A percentile compares a stretch with the other conserved stretches of the same genome.
phyloP scores from a whole-genome alignment of 768 basidiomycete species.

The Psilocybe azurescens region DNA sequence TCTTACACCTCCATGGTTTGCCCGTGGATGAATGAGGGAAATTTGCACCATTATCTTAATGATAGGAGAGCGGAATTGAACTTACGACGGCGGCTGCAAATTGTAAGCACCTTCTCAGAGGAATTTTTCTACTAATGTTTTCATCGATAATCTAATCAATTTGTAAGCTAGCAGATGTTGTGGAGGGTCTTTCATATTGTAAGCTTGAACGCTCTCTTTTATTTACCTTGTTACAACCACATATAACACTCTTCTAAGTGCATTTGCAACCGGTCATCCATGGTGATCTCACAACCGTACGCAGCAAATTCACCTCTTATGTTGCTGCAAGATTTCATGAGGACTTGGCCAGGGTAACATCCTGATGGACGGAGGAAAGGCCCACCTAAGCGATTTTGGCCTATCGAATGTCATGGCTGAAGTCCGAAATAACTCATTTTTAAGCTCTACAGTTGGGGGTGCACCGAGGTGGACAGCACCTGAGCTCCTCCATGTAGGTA shows the following conservation, averaged over 20 bases:
- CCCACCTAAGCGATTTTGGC: conserved; percentile 41
- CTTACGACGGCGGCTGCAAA: neutral
- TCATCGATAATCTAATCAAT: neutral
- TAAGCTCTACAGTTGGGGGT: conserved; percentile 33
- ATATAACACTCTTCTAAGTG: neutral
- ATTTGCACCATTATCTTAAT: neutral
- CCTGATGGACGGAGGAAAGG: conserved; percentile 36
- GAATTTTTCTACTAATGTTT: no score
- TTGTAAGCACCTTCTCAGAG: neutral
- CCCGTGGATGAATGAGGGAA: conserved; percentile 12
- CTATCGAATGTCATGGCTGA: conserved; percentile 33
- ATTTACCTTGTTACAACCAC: no score
- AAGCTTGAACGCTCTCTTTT: neutral
- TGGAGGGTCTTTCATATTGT: conserved; percentile 11
- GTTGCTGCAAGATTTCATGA: neutral
- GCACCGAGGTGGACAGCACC: conserved; percentile 40
- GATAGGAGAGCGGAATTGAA: neutral
- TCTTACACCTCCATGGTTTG: conserved; percentile 10
- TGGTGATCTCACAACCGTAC: conserved; percentile 13
- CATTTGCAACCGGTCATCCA: conserved; percentile 12
- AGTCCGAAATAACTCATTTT: conserved; percentile 24
- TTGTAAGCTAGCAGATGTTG: conserved; percentile 6
- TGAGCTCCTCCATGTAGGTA: conserved; percentile 28
- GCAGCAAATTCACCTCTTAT: neutral
- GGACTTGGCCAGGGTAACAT: conserved; percentile 35